Conservation (phyloP, 2,329 filamentous ascomycete genomes). For the Aphanocladium album region DNA sequence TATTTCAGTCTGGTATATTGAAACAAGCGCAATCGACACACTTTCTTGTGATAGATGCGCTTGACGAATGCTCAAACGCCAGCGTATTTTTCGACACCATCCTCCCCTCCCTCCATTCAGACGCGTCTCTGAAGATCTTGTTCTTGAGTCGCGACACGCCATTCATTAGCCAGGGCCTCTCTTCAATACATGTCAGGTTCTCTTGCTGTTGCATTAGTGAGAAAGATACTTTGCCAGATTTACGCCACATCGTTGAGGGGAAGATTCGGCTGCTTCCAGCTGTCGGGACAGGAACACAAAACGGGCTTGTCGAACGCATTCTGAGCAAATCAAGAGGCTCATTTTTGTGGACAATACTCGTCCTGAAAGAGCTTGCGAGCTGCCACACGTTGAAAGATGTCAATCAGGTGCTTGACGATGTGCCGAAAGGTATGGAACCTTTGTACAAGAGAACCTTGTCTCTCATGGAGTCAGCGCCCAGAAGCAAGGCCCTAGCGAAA, state of each 20-base stretch:
- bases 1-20: conserved; percentile 25
- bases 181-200: not conserved
- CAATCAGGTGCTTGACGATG: conserved; percentile 24
- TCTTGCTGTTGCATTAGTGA: not conserved
- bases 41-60: conserved; percentile 30
- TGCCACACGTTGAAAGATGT: conserved; percentile 27
- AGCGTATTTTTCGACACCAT: conserved; percentile 19
- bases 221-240: not conserved
- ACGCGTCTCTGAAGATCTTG: conserved; percentile 19
- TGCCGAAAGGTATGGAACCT: conserved; percentile 30
- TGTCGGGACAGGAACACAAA: conserved; percentile 15
- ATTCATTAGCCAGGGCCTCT: not conserved
- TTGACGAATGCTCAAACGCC: conserved; percentile 28
- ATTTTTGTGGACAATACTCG: conserved; percentile 32
- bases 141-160: conserved; percentile 19
- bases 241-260: not conserved
- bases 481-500: conserved; percentile 27
- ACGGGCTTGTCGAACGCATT: conserved; percentile 24
- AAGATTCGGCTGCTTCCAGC: not conserved
- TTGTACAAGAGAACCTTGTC: conserved; percentile 29
- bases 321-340: conserved; percentile 30
- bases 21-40: conserved; percentile 13
- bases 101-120: conserved; percentile 15
- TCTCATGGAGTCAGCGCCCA: conserved; percentile 23
- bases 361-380: conserved; percentile 26